Base-by-base conservation (phyloP, 2,329 filamentous ascomycete genomes). In the Botrytis byssoidea region DNA sequence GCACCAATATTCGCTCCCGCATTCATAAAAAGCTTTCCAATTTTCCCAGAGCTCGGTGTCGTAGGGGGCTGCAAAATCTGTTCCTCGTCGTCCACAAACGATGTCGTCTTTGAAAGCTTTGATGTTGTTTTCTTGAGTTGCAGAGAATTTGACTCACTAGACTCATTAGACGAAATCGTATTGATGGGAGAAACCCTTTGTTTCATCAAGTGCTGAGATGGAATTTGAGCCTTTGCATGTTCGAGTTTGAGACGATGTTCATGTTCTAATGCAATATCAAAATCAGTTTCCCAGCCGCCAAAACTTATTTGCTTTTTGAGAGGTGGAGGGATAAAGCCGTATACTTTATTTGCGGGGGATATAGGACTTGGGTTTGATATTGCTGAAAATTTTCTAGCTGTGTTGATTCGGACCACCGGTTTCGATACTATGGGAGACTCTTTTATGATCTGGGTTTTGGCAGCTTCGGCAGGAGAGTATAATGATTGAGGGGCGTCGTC, bases 1-100 rank as follows among this genome's bases (percentile, higher is more conserved):
- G 65, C 65, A 68, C 65, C 57, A 32, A 68, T 68, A 42, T 68
- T 68, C 18, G 65, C 46, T 42, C 65, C 35, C 16, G 65, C 65
- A 32, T 68, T 55, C 48, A 42, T 55, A n/a, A 68, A 68, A 3
- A 68, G 51, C 16, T 48, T 55, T 8, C 65, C 48, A 2, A 68
- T 3, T 20, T 57, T 68, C 6, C 25, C n/a, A 68, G 65, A 57
- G 20, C 48, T 51, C 2, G 46, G 35, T 22, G 25, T 14, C 22
- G 3, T 12, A 8, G 48, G 25, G 25, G 35, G 9, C 42, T 55
- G n/a, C 29, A 29, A 25, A 22, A 32, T 42, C 29, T 12, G 35
- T 20, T 68, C 25, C 6, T 55, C 51, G 42, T 68, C 25, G 22
- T 68, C 48, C 7, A 48, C 65, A 57, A 57, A 57, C 1, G 65